Conservation (phyloP, 108 stramenopile genomes). For the Pseudonitzschia pungens region DNA sequence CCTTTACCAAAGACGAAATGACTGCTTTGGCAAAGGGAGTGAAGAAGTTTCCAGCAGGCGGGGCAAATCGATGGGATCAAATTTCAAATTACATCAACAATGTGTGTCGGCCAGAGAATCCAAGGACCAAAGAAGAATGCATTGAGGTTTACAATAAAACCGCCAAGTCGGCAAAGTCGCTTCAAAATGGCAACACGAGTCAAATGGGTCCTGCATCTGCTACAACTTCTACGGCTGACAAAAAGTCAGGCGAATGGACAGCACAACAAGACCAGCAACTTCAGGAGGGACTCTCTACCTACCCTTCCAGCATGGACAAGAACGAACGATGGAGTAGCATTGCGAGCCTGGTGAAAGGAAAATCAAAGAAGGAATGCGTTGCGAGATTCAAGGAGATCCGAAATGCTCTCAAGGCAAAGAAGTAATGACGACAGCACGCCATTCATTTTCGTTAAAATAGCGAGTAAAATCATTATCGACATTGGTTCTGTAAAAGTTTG, state of each 20-base stretch:
- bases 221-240: neutral
- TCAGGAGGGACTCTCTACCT: constrained; percentile 81
- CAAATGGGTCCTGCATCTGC: constrained; percentile 2
- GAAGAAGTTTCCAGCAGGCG: constrained; percentile 92
- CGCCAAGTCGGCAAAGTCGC: constrained; percentile 35
- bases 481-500: too few species aligned
- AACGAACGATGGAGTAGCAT: constrained; percentile 96
- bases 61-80: constrained; percentile 93
- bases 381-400: constrained; percentile 93
- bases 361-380: constrained; percentile 95
- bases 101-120: constrained; percentile 62
- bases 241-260: constrained; percentile 65
- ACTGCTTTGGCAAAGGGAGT: constrained; percentile 91
- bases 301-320: constrained; percentile 93
- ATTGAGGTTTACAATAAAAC: constrained; percentile 87
- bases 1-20: constrained; percentile 92
- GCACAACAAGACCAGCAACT: constrained; percentile 90
- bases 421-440: constrained; percentile 22
- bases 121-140: constrained; percentile 93
- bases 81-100: constrained; percentile 92
- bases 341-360: constrained; percentile 85
- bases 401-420: constrained; percentile 70
- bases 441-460: too few species aligned
- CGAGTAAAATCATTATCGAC: too few species aligned
- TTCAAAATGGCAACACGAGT: constrained; percentile 1